Conservation (phyloP, 1,284 basidiomycete genomes). For the Puccinia novopanici region DNA sequence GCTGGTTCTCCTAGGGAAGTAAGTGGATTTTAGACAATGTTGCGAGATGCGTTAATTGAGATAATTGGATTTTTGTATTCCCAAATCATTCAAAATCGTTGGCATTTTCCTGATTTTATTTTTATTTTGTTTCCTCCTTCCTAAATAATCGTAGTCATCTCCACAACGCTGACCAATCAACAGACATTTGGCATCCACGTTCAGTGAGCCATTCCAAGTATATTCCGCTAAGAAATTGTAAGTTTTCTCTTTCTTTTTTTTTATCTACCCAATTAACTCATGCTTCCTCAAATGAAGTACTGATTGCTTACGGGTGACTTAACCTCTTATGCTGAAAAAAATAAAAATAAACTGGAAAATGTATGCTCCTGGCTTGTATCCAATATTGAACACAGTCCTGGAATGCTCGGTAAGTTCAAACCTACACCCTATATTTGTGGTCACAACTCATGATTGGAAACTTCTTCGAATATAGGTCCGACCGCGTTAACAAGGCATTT, state of each 20-base stretch:
- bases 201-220: conserved; percentile 83
- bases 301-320: background rate
- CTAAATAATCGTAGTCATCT: background rate
- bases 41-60: conserved; percentile 53
- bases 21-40: conserved; percentile 66
- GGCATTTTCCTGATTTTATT: background rate
- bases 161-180: conserved; percentile 60
- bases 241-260: conserved; percentile 14
- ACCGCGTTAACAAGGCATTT: conserved; percentile 42
- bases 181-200: conserved; percentile 76
- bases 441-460: background rate
- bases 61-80: too few species aligned
- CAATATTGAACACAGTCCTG: conserved; percentile 11
- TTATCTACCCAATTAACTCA: background rate
- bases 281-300: background rate
- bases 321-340: background rate
- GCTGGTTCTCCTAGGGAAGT: too few species aligned
- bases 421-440: background rate
- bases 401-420: conserved; percentile 31
- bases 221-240: conserved; percentile 82
- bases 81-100: background rate
- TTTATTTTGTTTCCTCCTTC: background rate
- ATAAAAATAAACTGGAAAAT: too few species aligned
- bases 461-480: background rate
- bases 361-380: too few species aligned